These are phyloP conservation scores for Pleurotus sapidus DNA, from an alignment of 768 basidiomycete species.

Conservation along the genomic window DNA sequence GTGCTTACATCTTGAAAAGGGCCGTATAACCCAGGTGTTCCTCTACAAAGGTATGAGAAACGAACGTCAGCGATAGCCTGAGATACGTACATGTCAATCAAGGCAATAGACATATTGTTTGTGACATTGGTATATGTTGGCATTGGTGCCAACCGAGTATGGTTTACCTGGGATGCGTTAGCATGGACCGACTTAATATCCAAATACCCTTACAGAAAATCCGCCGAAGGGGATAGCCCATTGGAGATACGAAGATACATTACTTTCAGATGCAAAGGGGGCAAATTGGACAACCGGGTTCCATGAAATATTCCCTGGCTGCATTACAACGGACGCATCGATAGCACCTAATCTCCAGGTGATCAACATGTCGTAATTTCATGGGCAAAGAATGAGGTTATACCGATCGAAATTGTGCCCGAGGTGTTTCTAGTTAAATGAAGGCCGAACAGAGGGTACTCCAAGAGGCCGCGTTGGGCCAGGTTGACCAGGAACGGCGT, in stretches of 20 bases:
- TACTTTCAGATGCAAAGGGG: constrained; percentile 55
- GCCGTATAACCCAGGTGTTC: constrained; percentile 69
- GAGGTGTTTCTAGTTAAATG: constrained; percentile 55
- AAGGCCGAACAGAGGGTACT: constrained; percentile 77
- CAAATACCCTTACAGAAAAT: constrained; percentile 42
- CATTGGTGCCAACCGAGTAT: constrained; percentile 43
- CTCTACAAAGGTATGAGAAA: constrained; percentile 36
- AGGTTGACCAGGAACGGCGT: constrained; percentile 66
- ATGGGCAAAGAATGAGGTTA: background rate
- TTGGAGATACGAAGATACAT: constrained; percentile 67
- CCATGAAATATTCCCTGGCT: constrained; percentile 64
- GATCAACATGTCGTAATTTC: background rate
- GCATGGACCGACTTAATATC: background rate
- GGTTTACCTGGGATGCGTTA: constrained; percentile 46
- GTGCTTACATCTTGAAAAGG: constrained; percentile 70
- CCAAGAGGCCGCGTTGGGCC: constrained; percentile 59
- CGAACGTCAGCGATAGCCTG: background rate
- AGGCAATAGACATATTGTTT: constrained; percentile 56
- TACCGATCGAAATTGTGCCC: constrained; percentile 68
- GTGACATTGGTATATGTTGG: constrained; percentile 64
- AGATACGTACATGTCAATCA: constrained; percentile 67
- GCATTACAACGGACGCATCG: constrained; percentile 63
- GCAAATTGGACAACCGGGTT: constrained; percentile 73
- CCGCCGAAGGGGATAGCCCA: constrained; percentile 66
- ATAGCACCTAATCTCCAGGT: constrained; percentile 59